Percentiles rank a stretch among this genome's conserved stretches.
Conservation (phyloP, 1,284 basidiomycete species). For the Erythrobasidium hasegawianum region DNA sequence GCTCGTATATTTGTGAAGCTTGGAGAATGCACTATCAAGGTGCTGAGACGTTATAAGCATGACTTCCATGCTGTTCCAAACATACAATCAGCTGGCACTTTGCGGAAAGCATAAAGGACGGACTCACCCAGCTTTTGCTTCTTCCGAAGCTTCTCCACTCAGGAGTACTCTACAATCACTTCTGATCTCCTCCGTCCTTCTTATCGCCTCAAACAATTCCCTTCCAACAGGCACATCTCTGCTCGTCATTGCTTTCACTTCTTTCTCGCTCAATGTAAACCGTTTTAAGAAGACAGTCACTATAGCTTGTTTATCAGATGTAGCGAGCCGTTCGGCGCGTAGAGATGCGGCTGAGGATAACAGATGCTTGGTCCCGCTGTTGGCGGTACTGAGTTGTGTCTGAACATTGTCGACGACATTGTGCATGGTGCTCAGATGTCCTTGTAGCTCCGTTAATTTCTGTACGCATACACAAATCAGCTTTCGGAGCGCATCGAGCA, state of each 20-base stretch:
- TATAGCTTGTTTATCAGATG: conserved; percentile 61
- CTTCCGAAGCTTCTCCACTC: conserved; percentile 70
- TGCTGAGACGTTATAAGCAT: conserved; percentile 74
- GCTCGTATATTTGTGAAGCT: conserved; percentile 78
- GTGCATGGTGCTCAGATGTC: conserved; percentile 72
- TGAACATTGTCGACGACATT: conserved; percentile 77
- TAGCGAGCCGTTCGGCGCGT: conserved; percentile 60
- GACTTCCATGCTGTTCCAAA: conserved; percentile 66
- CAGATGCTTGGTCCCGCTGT: conserved; percentile 72
- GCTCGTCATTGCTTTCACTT: conserved; percentile 69
- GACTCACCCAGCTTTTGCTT: conserved; percentile 73
- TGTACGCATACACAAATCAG: conserved; percentile 48
- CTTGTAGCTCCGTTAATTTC: conserved; percentile 73
- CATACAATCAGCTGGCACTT: neutral
- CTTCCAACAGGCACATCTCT: conserved; percentile 70
- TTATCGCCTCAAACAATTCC: conserved; percentile 77
- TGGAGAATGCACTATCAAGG: conserved; percentile 84
- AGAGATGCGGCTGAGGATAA: conserved; percentile 81
- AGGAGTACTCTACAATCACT: conserved; percentile 80
- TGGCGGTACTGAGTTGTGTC: conserved; percentile 67
- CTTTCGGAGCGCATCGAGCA: neutral
- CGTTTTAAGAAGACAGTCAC: conserved; percentile 72
- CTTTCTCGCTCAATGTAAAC: conserved; percentile 74
- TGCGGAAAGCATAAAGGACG: neutral
- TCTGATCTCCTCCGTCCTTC: conserved; percentile 76